Evolutionary conservation across 2,329 filamentous ascomycete genomes (phyloP), one percentile per base, ranked within the genome.

Genomic region (Orbilia javanica): DNA sequence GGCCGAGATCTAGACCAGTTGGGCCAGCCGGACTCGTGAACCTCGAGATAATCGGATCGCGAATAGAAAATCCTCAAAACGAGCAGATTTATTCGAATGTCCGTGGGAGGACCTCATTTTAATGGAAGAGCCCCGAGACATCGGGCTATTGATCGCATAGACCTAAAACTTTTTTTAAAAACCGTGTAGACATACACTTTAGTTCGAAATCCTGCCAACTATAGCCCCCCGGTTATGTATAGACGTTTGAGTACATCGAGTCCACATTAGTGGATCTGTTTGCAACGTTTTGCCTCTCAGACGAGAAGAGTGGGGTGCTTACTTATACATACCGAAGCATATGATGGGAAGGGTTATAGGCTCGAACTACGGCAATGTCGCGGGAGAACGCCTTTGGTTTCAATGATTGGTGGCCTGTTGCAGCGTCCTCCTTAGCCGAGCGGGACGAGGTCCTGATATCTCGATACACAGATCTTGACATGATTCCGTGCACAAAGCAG

Each of bases 371-470:
- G 60, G 60, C 60, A 64, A 64, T 48, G 60, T 64, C 60, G 42
- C 60, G 60, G 60, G 60, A 64, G 60, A 48, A 55, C 31, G 36
- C 66, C 46, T 36, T 25, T 25, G 42, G 46, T 48, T 34, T 48
- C 52, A 27, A 70, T n/a, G 66, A 44, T 60, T 70, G 39, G 66
- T 69, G 13, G 53, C 18, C 15, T 36, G 53, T 57, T 50, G 36
- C 39, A 46, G 39, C 44, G 39, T 57, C 34, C 15, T 48, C 60
- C 60, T 34, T 48, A 46, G 31, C 60, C 36, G 60, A 46, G 60
- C 60, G 60, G 60, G 42, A 60, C 20, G 34, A 60, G 39, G 60
- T 46, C 60, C 60, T 64, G 39, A 46, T 46, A 64, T 64, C 39
- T 46, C 60, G n/a, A 44, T 44, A 18, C 31, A 34, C 20, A 15